Evolutionary conservation across 495 filamentous ascomycete genomes (phyloP).

Genomic region (Daldinia childiae): DNA sequence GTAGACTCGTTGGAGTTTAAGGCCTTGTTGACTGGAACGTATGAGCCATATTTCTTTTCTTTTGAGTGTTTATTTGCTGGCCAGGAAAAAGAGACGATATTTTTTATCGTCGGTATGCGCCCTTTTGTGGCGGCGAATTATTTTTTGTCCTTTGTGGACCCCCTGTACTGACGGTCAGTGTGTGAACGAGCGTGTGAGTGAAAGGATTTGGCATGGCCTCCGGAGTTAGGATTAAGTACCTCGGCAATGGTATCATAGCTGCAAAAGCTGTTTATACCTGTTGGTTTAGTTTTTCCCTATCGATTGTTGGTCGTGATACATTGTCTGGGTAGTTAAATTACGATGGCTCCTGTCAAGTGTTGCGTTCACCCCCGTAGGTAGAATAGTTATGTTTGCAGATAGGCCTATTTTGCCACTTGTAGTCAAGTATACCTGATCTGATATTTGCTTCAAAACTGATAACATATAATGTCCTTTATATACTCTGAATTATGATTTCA

Average conservation of each 20-base stretch:
- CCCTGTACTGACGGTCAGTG: not conserved
- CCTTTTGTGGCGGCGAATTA: not conserved
- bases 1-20: constrained; percentile 16
- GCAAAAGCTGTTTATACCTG: not conserved
- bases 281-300: not conserved
- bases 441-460: not conserved
- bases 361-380: not conserved
- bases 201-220: constrained; percentile 20
- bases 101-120: not conserved
- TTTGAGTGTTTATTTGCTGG: constrained; percentile 3
- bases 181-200: not conserved
- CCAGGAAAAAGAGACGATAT: constrained; percentile 10
- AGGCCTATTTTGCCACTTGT: not conserved
- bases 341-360: not conserved
- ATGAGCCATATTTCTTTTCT: constrained; percentile 12
- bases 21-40: constrained; percentile 7
- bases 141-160: not conserved
- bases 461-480: not conserved
- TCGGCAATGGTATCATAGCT: constrained; percentile 7
- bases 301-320: not conserved
- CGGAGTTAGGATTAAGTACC: constrained; percentile 36
- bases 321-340: not conserved
- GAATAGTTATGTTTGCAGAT: not conserved
- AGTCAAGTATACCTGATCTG: not conserved
- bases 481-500: not conserved